A percentile compares a stretch with the other conserved stretches of the same genome.
These are phyloP conservation scores for Kodamaea suecica DNA, from an alignment of 1,139 yeast species.

Conservation along the genomic window DNA sequence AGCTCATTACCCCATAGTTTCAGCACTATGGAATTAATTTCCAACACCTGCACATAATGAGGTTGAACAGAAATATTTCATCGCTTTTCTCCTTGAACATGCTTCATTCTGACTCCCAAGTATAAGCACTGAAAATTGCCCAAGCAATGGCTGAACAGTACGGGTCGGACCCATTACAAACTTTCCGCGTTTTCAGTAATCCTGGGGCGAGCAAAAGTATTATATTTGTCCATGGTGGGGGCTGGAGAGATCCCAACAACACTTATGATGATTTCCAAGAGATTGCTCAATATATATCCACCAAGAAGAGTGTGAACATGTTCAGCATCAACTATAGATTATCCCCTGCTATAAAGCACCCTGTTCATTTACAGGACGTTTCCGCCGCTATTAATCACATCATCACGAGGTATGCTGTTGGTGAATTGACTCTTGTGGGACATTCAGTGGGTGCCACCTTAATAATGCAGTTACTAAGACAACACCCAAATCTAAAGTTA, in stretches of 20 bases:
- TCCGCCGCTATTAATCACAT: slow-evolving; percentile 39
- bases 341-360: slow-evolving; percentile 62
- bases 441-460: slow-evolving; percentile 85
- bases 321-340: slow-evolving; percentile 65
- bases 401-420: slow-evolving; percentile 13
- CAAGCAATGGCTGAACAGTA: slow-evolving; percentile 9
- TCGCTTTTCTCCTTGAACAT: too few species aligned
- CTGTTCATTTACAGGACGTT: slow-evolving; percentile 61
- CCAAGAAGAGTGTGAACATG: slow-evolving; percentile 17
- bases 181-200: slow-evolving; percentile 14
- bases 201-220: slow-evolving; percentile 16
- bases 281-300: slow-evolving; percentile 24
- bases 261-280: slow-evolving; percentile 54
- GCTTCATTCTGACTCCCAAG: neutral
- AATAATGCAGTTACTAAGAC: slow-evolving; percentile 48
- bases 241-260: slow-evolving; percentile 74
- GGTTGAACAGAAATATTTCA: too few species aligned
- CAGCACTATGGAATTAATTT: too few species aligned
- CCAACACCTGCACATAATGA: too few species aligned
- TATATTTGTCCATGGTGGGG: slow-evolving; percentile 81
- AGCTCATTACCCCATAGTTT: too few species aligned
- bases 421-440: slow-evolving; percentile 48
- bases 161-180: slow-evolving; percentile 21
- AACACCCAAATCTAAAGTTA: slow-evolving; percentile 1
- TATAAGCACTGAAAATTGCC: neutral